Evolutionary conservation across 177 flowering plant species (phyloP).

Genomic region (Telopea speciosissima): DNA sequence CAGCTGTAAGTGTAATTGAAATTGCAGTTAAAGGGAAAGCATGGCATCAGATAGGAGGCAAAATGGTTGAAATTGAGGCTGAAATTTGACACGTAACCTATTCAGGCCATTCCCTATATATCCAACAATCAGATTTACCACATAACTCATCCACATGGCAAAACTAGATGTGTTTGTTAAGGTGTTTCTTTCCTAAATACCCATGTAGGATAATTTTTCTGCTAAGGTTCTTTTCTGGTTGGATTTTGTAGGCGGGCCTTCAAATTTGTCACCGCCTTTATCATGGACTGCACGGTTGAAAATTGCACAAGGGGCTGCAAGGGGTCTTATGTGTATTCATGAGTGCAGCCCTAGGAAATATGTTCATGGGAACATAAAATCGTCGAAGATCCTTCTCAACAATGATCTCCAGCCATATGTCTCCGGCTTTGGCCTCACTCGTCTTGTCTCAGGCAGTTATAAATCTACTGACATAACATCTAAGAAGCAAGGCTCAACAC

Average conservation of each 20-base stretch:
- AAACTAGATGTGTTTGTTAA: too few species aligned
- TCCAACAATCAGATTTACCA: too few species aligned
- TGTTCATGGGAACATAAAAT: constrained; percentile 81
- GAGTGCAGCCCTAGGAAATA: constrained; percentile 71
- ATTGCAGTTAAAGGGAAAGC: too few species aligned
- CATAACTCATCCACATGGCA: too few species aligned
- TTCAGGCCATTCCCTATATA: too few species aligned
- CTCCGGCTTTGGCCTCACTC: constrained; percentile 80
- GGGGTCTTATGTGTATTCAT: constrained; percentile 76
- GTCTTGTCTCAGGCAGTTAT: constrained; percentile 42
- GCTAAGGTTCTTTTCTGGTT: too few species aligned
- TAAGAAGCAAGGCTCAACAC: constrained; percentile 36
- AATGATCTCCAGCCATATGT: constrained; percentile 66
- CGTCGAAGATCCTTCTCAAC: constrained; percentile 86
- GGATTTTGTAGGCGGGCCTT: constrained; percentile 41
- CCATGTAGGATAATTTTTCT: too few species aligned
- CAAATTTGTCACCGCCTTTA: constrained; percentile 42
- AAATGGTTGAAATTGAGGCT: too few species aligned
- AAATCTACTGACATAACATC: constrained; percentile 23
- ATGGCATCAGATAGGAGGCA: too few species aligned
- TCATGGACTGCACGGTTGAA: constrained; percentile 76
- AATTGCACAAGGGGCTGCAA: constrained; percentile 71
- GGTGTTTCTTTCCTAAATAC: too few species aligned
- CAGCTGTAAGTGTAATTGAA: too few species aligned
- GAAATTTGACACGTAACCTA: too few species aligned